phyloP scores from a whole-genome alignment of 1,139 yeast species.

The Debaryomycetaceae sp. region DNA sequence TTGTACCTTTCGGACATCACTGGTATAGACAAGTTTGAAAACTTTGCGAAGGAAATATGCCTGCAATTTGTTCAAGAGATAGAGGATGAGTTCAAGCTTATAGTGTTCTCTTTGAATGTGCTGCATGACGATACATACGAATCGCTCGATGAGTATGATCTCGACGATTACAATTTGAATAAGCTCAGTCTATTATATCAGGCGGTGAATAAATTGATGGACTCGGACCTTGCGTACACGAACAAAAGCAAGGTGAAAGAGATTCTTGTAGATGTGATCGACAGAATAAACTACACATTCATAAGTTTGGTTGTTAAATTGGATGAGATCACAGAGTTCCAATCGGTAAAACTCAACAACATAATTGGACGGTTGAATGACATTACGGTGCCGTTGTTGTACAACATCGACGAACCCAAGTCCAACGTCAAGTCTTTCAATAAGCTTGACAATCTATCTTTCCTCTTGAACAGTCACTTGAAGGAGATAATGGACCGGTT shows the following conservation, averaged over 20 bases:
- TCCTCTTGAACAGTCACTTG: slow-evolving; percentile 53
- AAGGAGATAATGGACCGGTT: slow-evolving; percentile 68
- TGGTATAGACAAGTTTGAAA: slow-evolving; percentile 14
- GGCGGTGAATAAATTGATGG: slow-evolving; percentile 24
- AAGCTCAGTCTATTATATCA: slow-evolving; percentile 19
- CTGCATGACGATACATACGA: slow-evolving; percentile 12
- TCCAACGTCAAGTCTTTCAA: slow-evolving; percentile 28
- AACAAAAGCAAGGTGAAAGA: slow-evolving; percentile 26
- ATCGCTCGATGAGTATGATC: slow-evolving; percentile 13
- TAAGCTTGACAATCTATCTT: slow-evolving; percentile 42
- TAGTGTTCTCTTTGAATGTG: slow-evolving; percentile 16
- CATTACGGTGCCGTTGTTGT: slow-evolving; percentile 14
- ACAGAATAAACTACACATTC: slow-evolving; percentile 29
- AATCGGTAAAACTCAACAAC: slow-evolving; percentile 27
- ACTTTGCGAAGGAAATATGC: slow-evolving; percentile 18
- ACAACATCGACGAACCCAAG: slow-evolving; percentile 10
- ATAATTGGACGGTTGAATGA: slow-evolving; percentile 21
- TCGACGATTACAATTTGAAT: slow-evolving; percentile 20
- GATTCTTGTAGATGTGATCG: slow-evolving; percentile 24
- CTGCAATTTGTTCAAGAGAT: slow-evolving; percentile 19
- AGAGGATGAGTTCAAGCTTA: slow-evolving; percentile 17
- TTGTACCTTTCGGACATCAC: slow-evolving; percentile 17
- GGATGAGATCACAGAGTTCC: slow-evolving; percentile 37
- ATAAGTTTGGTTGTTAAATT: slow-evolving; percentile 23
- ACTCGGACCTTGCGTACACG: slow-evolving; percentile 21